These are phyloP conservation scores for Paragyromitra xinjiangensis DNA, from an alignment of 495 filamentous ascomycete species.

Conservation along the genomic window DNA sequence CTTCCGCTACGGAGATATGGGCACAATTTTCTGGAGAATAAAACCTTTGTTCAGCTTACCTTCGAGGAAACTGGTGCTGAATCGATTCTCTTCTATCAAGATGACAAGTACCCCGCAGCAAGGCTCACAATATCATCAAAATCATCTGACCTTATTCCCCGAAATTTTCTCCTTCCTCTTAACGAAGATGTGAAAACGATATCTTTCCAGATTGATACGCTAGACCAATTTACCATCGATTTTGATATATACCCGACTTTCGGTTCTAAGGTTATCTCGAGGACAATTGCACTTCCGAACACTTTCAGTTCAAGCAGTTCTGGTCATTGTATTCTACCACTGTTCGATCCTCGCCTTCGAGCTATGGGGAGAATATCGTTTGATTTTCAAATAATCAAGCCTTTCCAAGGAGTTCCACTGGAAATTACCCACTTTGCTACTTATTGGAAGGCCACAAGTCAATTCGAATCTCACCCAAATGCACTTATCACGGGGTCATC, in stretches of 20 bases:
- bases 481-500: conserved; percentile 94
- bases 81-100: conserved; percentile 85
- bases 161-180: conserved; percentile 92
- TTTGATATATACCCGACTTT: conserved; percentile 98
- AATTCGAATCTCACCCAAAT: conserved; percentile 80
- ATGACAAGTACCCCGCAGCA: conserved; percentile 93
- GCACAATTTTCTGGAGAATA: conserved; percentile 97
- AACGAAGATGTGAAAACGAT: conserved; percentile 92
- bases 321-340: conserved; percentile 81
- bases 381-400: conserved; percentile 94
- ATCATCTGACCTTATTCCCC: conserved; percentile 91
- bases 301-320: conserved; percentile 78
- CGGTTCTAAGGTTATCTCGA: conserved; percentile 94
- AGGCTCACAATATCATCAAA: conserved; percentile 96
- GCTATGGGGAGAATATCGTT: conserved; percentile 96
- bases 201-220: conserved; percentile 93
- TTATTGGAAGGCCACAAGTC: conserved; percentile 98
- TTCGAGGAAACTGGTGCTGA: conserved; percentile 77
- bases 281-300: conserved; percentile 86
- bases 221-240: conserved; percentile 91
- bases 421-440: conserved; percentile 98
- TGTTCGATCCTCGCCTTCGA: conserved; percentile 90
- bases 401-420: conserved; percentile 89
- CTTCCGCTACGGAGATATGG: conserved; percentile 94
- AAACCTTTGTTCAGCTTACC: conserved; percentile 88